phyloP scores from a whole-genome alignment of 2,329 filamentous ascomycete genomes.

The Penicillium sclerotigenum region DNA sequence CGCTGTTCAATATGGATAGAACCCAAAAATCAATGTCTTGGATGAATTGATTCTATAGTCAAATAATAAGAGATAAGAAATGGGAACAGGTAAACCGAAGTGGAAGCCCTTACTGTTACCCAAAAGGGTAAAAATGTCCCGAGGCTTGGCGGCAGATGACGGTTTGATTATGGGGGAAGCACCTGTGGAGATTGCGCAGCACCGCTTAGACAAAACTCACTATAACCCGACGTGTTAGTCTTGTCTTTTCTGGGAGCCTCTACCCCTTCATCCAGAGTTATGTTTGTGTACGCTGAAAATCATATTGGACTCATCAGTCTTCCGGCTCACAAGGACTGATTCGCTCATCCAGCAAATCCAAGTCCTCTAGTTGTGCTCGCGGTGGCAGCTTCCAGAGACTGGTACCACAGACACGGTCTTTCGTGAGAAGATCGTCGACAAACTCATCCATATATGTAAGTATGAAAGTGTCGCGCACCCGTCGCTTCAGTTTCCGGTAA shows the following conservation, averaged over 20 bases:
- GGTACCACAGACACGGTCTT: conserved; percentile 86
- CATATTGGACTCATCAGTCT: background rate
- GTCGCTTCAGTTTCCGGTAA: conserved; percentile 74
- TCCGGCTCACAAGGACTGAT: conserved; percentile 58
- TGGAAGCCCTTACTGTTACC: conserved; percentile 26
- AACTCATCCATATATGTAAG: conserved; percentile 88
- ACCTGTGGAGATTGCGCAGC: background rate
- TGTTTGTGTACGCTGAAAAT: background rate
- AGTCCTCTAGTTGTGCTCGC: conserved; percentile 77
- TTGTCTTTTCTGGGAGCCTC: background rate
- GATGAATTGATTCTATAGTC: background rate
- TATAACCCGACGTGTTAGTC: background rate
- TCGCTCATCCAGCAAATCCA: conserved; percentile 81
- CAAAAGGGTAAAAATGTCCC: conserved; percentile 34
- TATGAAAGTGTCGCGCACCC: conserved; percentile 68
- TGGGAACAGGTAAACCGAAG: conserved; percentile 25
- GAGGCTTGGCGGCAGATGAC: conserved; percentile 10
- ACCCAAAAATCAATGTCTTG: background rate
- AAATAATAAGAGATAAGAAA: conserved; percentile 10
- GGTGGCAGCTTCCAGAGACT: conserved; percentile 88
- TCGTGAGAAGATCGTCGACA: conserved; percentile 83
- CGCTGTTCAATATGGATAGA: background rate
- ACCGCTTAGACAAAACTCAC: background rate
- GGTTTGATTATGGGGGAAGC: background rate
- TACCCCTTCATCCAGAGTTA: background rate